phyloP scores from a whole-genome alignment of 306 rosid genomes.

The Inga leiocalycina region DNA sequence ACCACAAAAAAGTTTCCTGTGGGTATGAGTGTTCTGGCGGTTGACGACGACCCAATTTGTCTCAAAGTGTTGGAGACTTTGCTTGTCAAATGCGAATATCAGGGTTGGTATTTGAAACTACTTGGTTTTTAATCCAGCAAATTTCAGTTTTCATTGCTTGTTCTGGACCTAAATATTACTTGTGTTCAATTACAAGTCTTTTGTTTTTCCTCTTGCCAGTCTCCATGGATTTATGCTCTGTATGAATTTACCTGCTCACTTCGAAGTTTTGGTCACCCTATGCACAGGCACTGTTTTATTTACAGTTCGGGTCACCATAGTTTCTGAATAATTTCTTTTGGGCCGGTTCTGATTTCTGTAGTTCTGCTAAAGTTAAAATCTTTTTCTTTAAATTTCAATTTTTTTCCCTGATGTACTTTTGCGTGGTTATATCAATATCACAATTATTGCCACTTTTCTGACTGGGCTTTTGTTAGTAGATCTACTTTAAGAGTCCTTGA shows the following conservation, averaged over 20 bases:
- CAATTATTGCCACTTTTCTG: background rate
- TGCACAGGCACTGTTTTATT: background rate
- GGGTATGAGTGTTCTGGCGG: constrained; percentile 92
- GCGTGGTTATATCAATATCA: background rate
- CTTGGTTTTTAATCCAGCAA: constrained; percentile 4
- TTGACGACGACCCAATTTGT: constrained; percentile 75
- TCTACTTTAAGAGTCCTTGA: constrained; percentile 8
- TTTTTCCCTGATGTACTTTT: background rate
- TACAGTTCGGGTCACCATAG: constrained; percentile 8
- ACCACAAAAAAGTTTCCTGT: constrained; percentile 58
- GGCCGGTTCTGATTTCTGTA: background rate
- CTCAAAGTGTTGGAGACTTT: constrained; percentile 65
- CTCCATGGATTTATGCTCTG: background rate
- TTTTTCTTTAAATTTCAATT: constrained; percentile 8
- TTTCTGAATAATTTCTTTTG: background rate
- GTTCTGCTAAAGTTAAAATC: background rate
- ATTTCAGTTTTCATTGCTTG: background rate
- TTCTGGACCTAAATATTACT: background rate
- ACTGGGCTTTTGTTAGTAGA: background rate
- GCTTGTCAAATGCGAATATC: constrained; percentile 80
- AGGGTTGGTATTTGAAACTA: constrained; percentile 63
- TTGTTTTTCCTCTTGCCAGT: background rate
- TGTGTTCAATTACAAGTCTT: background rate
- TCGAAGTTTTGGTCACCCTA: background rate
- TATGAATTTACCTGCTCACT: background rate